Conservation (phyloP, 805 yeast genomes). For the Candida nemodendra region DNA sequence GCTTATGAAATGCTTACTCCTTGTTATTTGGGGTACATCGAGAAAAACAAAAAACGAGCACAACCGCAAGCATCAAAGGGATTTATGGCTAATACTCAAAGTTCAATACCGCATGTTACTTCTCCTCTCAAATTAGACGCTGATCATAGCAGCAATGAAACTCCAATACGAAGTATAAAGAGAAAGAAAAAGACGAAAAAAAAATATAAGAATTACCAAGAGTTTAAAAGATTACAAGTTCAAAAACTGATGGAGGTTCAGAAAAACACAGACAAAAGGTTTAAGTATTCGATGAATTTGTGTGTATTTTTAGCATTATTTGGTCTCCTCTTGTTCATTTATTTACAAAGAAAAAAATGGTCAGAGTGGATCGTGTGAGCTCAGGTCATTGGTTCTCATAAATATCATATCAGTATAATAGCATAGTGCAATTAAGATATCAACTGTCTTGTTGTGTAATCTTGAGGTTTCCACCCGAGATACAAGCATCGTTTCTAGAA, state of each 20-base stretch:
- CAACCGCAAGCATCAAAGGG: no score
- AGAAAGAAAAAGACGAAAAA: slow-evolving; percentile 9
- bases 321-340: slow-evolving; percentile 28
- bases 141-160: neutral
- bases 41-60: slow-evolving; percentile 32
- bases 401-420: no score
- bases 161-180: neutral
- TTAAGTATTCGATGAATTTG: slow-evolving; percentile 13
- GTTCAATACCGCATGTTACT: no score
- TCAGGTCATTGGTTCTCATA: no score
- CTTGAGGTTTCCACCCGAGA: no score
- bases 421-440: no score
- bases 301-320: slow-evolving; percentile 23
- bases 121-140: slow-evolving; percentile 2
- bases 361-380: slow-evolving; percentile 24
- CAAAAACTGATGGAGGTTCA: slow-evolving; percentile 1
- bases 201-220: slow-evolving; percentile 11
- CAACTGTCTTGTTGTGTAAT: no score
- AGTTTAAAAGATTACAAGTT: slow-evolving; percentile 9
- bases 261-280: slow-evolving; percentile 1
- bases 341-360: slow-evolving; percentile 33
- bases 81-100: slow-evolving; percentile 1
- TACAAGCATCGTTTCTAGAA: no score
- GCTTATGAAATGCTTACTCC: slow-evolving; percentile 88
- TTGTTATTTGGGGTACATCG: slow-evolving; percentile 73